Conservation (phyloP, 2,329 filamentous ascomycete species). For the Cladosporium sp. region DNA sequence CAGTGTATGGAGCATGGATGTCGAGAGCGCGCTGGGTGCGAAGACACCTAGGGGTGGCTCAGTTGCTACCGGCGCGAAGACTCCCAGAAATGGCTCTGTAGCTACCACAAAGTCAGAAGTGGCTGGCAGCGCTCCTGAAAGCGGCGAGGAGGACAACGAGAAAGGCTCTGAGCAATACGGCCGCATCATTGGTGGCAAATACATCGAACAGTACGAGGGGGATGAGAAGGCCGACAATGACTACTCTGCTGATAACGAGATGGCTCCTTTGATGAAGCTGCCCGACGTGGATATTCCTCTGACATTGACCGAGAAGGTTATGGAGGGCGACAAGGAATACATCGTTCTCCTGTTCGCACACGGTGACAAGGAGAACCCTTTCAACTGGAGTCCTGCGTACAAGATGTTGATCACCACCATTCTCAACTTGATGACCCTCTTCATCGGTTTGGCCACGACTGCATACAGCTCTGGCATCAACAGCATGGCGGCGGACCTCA, state of each 20-base stretch:
- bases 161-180: slow-evolving; percentile 30
- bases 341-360: slow-evolving; percentile 50
- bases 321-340: slow-evolving; percentile 47
- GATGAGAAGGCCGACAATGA: slow-evolving; percentile 35
- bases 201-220: slow-evolving; percentile 36
- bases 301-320: slow-evolving; percentile 46
- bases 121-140: slow-evolving; percentile 24
- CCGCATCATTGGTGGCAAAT: slow-evolving; percentile 44
- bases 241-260: slow-evolving; percentile 31
- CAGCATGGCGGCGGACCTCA: slow-evolving; percentile 49
- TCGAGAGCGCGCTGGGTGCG: slow-evolving; percentile 12
- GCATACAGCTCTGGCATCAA: slow-evolving; percentile 53
- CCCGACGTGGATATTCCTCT: slow-evolving; percentile 51
- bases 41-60: slow-evolving; percentile 16
- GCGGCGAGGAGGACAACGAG: slow-evolving; percentile 25
- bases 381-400: slow-evolving; percentile 49
- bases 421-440: slow-evolving; percentile 55
- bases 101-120: slow-evolving; percentile 12
- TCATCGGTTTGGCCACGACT: slow-evolving; percentile 56
- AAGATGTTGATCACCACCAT: slow-evolving; percentile 50
- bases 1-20: slow-evolving; percentile 12
- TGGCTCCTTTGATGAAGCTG: slow-evolving; percentile 44
- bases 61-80: slow-evolving; percentile 8
- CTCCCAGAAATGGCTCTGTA: slow-evolving; percentile 14
- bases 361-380: slow-evolving; percentile 52